Percentiles rank a stretch among this genome's conserved stretches.
Evolutionary conservation across 176 grass and related monocot species (phyloP).

Genomic region (Olyra latifolia): DNA sequence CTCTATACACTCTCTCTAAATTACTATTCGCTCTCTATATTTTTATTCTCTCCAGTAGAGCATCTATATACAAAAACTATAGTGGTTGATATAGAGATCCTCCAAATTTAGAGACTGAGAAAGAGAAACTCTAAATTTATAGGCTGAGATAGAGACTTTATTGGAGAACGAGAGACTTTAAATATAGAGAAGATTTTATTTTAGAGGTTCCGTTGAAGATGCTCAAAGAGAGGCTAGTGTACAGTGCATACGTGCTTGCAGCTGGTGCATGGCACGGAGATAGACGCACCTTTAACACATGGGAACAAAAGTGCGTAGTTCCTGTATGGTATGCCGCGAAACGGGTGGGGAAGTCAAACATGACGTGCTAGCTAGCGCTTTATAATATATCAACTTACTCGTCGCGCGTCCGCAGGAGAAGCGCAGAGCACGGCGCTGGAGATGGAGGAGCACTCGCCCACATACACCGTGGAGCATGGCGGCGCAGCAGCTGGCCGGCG

Average conservation of each 20-base stretch:
- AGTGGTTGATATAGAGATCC: no score
- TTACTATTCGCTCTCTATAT: no score
- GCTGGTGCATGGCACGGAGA: background rate
- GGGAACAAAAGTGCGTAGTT: background rate
- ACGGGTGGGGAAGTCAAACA: constrained; percentile 22
- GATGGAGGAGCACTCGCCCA: constrained; percentile 55
- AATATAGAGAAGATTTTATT: no score
- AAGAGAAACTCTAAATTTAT: no score
- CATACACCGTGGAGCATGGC: constrained; percentile 8
- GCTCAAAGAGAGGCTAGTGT: background rate
- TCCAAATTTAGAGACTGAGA: no score
- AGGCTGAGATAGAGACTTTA: no score
- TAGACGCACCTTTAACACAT: background rate
- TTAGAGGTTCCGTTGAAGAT: no score
- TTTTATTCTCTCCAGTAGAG: no score
- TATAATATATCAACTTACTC: background rate
- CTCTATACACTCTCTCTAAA: no score
- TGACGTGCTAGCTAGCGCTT: background rate
- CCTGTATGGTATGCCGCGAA: background rate
- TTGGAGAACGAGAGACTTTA: no score
- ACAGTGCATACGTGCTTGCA: background rate
- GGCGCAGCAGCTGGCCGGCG: constrained; percentile 22
- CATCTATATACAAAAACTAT: no score
- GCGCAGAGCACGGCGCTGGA: background rate
- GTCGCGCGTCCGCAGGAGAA: background rate